Percentiles rank a stretch among this genome's conserved stretches.
phyloP scores from a whole-genome alignment of 306 rosid genomes.

The Acacia crassicarpa region DNA sequence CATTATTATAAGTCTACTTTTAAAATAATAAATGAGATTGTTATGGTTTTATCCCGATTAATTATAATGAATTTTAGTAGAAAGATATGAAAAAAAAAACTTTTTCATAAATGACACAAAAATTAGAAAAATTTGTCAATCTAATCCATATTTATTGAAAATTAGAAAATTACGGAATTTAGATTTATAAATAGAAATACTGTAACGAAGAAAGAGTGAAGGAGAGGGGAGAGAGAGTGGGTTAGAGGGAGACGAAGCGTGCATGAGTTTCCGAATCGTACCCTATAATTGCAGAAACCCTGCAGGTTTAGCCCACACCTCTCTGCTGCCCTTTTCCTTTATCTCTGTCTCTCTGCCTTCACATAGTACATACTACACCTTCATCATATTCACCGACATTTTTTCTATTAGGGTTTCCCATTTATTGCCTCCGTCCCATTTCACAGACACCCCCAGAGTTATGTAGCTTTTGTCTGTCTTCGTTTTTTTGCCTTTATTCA shows the following conservation, averaged over 20 bases:
- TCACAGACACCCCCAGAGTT: slow-evolving; percentile 8
- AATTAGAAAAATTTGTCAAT: no score
- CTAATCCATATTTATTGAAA: no score
- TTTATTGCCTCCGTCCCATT: slow-evolving; percentile 50
- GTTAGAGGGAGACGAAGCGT: slow-evolving; percentile 13
- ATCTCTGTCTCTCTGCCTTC: slow-evolving; percentile 23
- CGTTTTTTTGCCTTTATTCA: slow-evolving; percentile 62
- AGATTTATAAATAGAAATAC: no score
- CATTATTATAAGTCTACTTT: no score
- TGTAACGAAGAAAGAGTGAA: no score
- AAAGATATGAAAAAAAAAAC: no score
- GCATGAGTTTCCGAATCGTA: slow-evolving; percentile 65
- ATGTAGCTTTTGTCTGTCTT: slow-evolving; percentile 30
- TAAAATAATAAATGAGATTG: no score
- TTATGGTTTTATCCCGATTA: no score
- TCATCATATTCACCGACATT: slow-evolving; percentile 36
- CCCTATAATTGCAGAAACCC: slow-evolving; percentile 17
- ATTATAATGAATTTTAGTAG: no score
- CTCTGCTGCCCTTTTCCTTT: slow-evolving; percentile 31
- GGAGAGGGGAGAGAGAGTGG: neutral
- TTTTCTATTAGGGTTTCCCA: slow-evolving; percentile 42
- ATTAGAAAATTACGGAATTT: no score
- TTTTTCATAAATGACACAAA: no score
- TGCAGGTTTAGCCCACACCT: slow-evolving; percentile 39
- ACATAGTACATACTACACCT: slow-evolving; percentile 21